These are phyloP conservation scores for Comarum palustre DNA, from an alignment of 306 rosid species.

Conservation along the genomic window DNA sequence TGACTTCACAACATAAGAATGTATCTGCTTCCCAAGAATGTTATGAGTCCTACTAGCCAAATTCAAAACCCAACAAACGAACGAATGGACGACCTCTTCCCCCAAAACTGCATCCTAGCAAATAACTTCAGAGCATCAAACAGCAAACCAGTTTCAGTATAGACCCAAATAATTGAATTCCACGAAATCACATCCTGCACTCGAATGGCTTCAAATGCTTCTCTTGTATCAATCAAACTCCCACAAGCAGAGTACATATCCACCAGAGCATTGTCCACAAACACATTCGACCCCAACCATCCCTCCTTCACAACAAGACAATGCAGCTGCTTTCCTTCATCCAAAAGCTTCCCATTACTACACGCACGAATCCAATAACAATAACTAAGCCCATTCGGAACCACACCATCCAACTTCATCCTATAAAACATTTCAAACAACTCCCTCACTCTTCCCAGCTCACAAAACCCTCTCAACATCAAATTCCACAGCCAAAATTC, in stretches of 20 bases:
- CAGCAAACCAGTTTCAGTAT: constrained; percentile 37
- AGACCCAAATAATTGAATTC: constrained; percentile 72
- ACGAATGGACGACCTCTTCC: constrained; percentile 67
- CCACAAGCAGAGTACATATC: constrained; percentile 81
- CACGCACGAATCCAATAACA: constrained; percentile 69
- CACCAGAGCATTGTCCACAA: constrained; percentile 73
- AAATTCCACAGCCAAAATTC: constrained; percentile 62
- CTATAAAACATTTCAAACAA: constrained; percentile 29
- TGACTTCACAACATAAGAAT: constrained; percentile 49
- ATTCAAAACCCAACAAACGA: constrained; percentile 57
- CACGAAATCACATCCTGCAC: constrained; percentile 72
- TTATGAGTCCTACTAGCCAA: constrained; percentile 51
- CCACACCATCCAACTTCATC: constrained; percentile 57
- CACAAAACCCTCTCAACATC: constrained; percentile 59
- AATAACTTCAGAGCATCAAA: constrained; percentile 47
- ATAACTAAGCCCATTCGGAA: constrained; percentile 69
- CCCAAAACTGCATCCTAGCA: constrained; percentile 55
- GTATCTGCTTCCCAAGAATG: constrained; percentile 63
- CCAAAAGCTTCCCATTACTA: constrained; percentile 38
- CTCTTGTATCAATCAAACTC: constrained; percentile 50
- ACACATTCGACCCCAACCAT: constrained; percentile 47
- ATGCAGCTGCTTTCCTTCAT: constrained; percentile 65
- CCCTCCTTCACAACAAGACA: constrained; percentile 53
- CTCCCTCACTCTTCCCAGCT: constrained; percentile 36
- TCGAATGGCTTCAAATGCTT: constrained; percentile 52